Base-by-base conservation (phyloP, 1,139 yeast genomes). In the Pichia sp. region DNA sequence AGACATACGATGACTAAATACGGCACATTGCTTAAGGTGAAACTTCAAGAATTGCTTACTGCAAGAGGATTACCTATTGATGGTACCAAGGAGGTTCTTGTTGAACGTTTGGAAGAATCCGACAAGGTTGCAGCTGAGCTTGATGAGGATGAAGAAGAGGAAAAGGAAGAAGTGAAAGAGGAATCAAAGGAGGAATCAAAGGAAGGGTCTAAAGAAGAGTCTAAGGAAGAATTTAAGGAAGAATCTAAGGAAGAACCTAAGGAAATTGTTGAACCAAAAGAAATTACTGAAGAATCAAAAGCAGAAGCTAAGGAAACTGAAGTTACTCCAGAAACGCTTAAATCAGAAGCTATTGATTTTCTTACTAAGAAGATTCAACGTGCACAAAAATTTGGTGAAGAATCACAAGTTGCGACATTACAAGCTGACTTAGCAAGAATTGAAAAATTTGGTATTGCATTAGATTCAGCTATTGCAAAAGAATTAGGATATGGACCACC, bases 61-160 rank as follows among this genome's bases (percentile, higher is more conserved):
- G 65, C 70, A 34, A 77, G 80, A 51, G 84, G 81, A 2, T 72
- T 91, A 44, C 61, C 94, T 5, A 68, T 73, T 7, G 77, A 80
- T 33, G 98, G 98, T 21, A 80, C 87, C 55, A 91, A 89, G 63
- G 80, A 83, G 33, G 96, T 87, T 45, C 72, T 89, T 52, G 72
- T 89, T 41, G 76, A 77, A 33, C 76, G 96, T 51, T 71, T 89
- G 48, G 64, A 61, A 41, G 78, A 72, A 36, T 54, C 60, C 8
- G 68, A 64, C 40, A 50, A 53, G 35, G 48, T 52, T 22, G 61
- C 55, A 20, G 58, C 59, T 9, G 61, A 52, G 30, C 46, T 56
- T 16, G 60, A 48, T 50, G 52, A 48, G 43, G 53, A 40, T 39
- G 57, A 43, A 40, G 51, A 53, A 4, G 52, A 35, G 45, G 34